Conservation (phyloP, 169 alveolate species). For the Cryptosporidium parvum region DNA sequence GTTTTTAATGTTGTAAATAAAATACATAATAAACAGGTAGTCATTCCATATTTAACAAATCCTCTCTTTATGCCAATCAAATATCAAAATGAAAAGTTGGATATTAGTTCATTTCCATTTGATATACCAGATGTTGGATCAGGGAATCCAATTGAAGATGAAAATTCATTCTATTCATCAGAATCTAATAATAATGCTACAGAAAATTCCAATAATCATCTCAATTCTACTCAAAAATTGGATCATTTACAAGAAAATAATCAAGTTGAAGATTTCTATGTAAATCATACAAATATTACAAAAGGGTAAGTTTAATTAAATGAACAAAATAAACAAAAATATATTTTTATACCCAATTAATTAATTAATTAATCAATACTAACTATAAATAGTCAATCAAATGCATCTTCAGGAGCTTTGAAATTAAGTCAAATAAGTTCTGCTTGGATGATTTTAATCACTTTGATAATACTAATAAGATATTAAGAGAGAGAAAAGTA, state of each 20-base stretch:
- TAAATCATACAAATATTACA: not conserved
- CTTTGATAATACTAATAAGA: no score
- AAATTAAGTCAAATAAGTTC: no score
- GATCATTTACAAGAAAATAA: not conserved
- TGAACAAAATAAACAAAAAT: not conserved
- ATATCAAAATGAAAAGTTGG: not conserved
- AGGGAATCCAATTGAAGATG: constrained; percentile 38
- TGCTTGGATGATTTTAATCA: not conserved
- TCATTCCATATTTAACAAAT: constrained; percentile 51
- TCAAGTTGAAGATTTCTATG: not conserved
- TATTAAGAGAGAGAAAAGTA: no score
- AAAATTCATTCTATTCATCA: not conserved
- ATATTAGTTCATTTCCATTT: constrained; percentile 30
- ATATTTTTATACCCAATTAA: no score
- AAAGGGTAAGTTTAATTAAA: constrained; percentile 47
- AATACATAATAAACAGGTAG: constrained; percentile 30
- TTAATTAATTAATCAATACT: not conserved
- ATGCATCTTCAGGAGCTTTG: not conserved
- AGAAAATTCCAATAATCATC: not conserved
- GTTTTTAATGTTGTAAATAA: constrained; percentile 35
- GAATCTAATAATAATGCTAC: not conserved
- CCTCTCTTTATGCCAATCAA: constrained; percentile 65
- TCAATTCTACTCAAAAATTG: not conserved
- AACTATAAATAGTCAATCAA: not conserved
- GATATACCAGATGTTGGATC: constrained; percentile 60